These are phyloP conservation scores for Aureobasidium leucospermi DNA, from an alignment of 2,329 filamentous ascomycete species.

Conservation along the genomic window DNA sequence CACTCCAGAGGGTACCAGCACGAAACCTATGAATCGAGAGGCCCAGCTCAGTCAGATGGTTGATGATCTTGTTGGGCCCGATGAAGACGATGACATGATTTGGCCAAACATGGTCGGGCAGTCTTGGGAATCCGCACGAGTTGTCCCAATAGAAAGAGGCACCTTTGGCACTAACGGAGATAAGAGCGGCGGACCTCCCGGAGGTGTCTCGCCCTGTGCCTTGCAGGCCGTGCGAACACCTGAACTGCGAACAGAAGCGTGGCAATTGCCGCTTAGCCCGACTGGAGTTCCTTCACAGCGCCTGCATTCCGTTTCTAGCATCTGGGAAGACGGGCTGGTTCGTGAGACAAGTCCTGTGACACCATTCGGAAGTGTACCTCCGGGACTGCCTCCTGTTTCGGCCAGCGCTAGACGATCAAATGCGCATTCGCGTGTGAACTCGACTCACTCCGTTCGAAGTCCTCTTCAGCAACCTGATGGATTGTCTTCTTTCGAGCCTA, in stretches of 20 bases:
- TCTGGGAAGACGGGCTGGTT: constrained; percentile 21
- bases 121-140: background rate
- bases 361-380: background rate
- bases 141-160: background rate
- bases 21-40: constrained; percentile 29
- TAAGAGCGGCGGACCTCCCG: background rate
- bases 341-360: constrained; percentile 7
- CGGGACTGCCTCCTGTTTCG: background rate
- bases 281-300: constrained; percentile 17
- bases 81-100: constrained; percentile 35
- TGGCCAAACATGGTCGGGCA: background rate
- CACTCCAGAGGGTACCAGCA: constrained; percentile 4
- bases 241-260: constrained; percentile 7
- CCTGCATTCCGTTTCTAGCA: constrained; percentile 24
- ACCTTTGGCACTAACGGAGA: background rate
- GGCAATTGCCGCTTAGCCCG: background rate
- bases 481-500: constrained; percentile 16
- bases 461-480: constrained; percentile 10
- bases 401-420: constrained; percentile 2
- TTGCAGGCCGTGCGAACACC: constrained; percentile 3
- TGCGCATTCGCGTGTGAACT: constrained; percentile 36
- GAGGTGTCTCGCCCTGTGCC: background rate
- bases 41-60: constrained; percentile 52
- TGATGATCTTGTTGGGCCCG: constrained; percentile 44
- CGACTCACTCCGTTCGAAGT: constrained; percentile 35